Conservation (phyloP, 495 filamentous ascomycete species). For the Aspergillus homomorphus region DNA sequence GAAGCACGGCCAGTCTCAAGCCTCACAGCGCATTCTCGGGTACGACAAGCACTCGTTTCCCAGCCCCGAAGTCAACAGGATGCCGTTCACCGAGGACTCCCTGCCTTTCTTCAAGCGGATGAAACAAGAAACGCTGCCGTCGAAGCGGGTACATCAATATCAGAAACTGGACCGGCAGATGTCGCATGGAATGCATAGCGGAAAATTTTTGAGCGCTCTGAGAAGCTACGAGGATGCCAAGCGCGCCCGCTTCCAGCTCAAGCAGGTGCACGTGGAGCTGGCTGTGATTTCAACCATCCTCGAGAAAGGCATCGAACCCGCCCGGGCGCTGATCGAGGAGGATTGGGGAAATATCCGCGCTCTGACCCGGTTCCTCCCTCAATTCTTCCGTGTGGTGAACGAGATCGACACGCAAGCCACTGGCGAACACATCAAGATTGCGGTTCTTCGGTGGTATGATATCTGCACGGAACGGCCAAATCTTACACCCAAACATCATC, state of each 20-base stretch:
- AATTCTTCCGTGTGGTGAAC: slow-evolving; percentile 40
- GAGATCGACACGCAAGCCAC: slow-evolving; percentile 23
- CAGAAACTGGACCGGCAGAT: slow-evolving; percentile 37
- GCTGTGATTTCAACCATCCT: slow-evolving; percentile 39
- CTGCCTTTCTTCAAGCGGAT: slow-evolving; percentile 29
- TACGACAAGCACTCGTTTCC: slow-evolving; percentile 30
- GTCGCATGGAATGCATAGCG: slow-evolving; percentile 37
- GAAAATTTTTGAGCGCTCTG: slow-evolving; percentile 31
- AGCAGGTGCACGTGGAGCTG: slow-evolving; percentile 35
- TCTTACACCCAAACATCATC: slow-evolving; percentile 36
- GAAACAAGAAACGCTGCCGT: slow-evolving; percentile 25
- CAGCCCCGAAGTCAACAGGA: slow-evolving; percentile 19
- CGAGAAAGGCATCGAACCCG: slow-evolving; percentile 29
- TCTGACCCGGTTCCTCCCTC: slow-evolving; percentile 26
- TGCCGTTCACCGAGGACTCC: slow-evolving; percentile 15
- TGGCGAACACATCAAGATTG: slow-evolving; percentile 32
- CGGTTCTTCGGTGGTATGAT: slow-evolving; percentile 39
- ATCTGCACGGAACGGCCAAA: slow-evolving; percentile 33
- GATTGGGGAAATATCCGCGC: slow-evolving; percentile 27
- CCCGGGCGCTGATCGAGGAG: slow-evolving; percentile 30
- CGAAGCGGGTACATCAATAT: slow-evolving; percentile 30
- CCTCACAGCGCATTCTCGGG: slow-evolving; percentile 39
- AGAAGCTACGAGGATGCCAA: slow-evolving; percentile 28
- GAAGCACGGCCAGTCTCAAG: slow-evolving; percentile 29
- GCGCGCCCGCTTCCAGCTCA: slow-evolving; percentile 25